Evolutionary conservation across 805 yeast genomes (phyloP).

Genomic region (Starmerella kuoi): DNA sequence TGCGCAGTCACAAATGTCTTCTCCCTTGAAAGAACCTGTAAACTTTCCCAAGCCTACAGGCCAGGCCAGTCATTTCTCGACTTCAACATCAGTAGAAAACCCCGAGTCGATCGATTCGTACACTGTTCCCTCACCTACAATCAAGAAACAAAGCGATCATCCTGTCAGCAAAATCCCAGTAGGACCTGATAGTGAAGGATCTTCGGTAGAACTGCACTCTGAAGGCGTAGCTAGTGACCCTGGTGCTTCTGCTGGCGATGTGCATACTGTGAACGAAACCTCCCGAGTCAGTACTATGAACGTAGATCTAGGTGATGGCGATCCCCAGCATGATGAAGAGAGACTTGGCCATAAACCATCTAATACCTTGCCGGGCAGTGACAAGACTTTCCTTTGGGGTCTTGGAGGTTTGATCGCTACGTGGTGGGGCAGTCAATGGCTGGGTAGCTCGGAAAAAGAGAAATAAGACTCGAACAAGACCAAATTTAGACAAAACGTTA

Average conservation of each 20-base stretch:
- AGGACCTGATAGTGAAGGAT: conserved; percentile 23
- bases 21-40: background rate
- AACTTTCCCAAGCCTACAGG: background rate
- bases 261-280: conserved; percentile 20
- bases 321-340: conserved; percentile 13
- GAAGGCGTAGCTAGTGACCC: conserved; percentile 12
- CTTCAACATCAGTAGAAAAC: conserved; percentile 6
- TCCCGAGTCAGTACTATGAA: conserved; percentile 24
- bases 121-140: conserved; percentile 15
- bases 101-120: conserved; percentile 5
- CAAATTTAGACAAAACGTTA: no score
- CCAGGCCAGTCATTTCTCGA: conserved; percentile 11
- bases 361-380: conserved; percentile 23
- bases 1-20: background rate
- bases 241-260: conserved; percentile 21
- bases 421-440: conserved; percentile 28
- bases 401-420: conserved; percentile 28
- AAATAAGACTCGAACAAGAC: background rate
- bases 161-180: conserved; percentile 26
- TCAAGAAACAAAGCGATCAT: conserved; percentile 27
- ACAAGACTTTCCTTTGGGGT: conserved; percentile 27
- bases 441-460: background rate
- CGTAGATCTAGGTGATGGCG: conserved; percentile 20
- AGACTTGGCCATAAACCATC: conserved; percentile 10
- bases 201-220: conserved; percentile 7